These are phyloP conservation scores for Coemansia pectinata DNA, from an alignment of 192 early-diverging fungal genomes.

Conservation along the genomic window DNA sequence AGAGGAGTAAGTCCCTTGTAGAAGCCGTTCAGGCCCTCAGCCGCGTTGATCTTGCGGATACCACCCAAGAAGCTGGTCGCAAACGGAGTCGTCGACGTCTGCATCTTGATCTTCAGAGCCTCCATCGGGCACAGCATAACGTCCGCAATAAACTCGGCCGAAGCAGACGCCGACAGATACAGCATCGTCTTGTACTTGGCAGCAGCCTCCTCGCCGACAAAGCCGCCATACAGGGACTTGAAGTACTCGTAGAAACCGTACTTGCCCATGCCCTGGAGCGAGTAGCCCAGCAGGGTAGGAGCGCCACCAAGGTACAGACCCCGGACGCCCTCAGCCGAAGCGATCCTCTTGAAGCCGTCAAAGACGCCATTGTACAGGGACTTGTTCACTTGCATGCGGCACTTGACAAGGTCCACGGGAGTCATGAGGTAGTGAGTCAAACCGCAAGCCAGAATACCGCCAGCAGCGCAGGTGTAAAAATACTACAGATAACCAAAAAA, in stretches of 20 bases:
- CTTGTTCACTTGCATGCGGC: slow-evolving; percentile 61
- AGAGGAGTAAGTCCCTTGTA: slow-evolving; percentile 73
- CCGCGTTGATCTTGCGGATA: slow-evolving; percentile 58
- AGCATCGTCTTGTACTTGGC: slow-evolving; percentile 73
- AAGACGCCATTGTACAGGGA: slow-evolving; percentile 55
- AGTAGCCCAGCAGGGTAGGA: slow-evolving; percentile 84
- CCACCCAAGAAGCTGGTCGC: slow-evolving; percentile 69
- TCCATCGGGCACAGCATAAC: slow-evolving; percentile 82
- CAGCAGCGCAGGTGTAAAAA: slow-evolving; percentile 64
- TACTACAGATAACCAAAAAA: slow-evolving; percentile 42
- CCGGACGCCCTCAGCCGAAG: slow-evolving; percentile 65
- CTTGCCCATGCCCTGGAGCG: slow-evolving; percentile 82
- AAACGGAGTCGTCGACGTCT: slow-evolving; percentile 75
- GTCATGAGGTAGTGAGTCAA: slow-evolving; percentile 67
- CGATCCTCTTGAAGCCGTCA: slow-evolving; percentile 59
- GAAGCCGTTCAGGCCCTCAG: slow-evolving; percentile 70
- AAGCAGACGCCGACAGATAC: slow-evolving; percentile 72
- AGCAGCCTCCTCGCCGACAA: slow-evolving; percentile 70
- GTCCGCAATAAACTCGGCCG: slow-evolving; percentile 82
- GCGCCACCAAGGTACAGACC: slow-evolving; percentile 76
- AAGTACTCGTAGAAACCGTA: slow-evolving; percentile 91
- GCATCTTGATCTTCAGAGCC: slow-evolving; percentile 85
- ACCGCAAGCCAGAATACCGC: slow-evolving; percentile 67
- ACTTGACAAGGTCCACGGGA: slow-evolving; percentile 60
- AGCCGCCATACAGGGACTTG: slow-evolving; percentile 70